Conservation (phyloP, 2,329 filamentous ascomycete species). For the Fusarium longipes region DNA sequence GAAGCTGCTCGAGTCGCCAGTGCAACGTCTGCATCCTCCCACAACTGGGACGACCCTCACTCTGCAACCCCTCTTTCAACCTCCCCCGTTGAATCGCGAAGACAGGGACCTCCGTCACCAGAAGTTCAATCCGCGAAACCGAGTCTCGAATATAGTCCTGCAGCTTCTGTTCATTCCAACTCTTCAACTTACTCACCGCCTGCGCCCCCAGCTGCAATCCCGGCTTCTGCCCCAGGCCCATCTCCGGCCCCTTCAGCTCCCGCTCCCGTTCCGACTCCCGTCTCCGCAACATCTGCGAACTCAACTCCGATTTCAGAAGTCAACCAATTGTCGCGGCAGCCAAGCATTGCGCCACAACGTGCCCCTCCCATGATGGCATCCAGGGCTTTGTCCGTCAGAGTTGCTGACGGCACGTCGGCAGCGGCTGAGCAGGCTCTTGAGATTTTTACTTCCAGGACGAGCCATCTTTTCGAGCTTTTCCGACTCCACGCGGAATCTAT, state of each 20-base stretch:
- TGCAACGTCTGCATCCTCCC: constrained; percentile 49
- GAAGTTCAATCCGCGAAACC: constrained; percentile 43
- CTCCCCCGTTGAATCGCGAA: constrained; percentile 44
- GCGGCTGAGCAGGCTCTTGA: constrained; percentile 74
- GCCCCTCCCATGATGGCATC: constrained; percentile 47
- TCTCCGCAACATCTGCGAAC: background rate
- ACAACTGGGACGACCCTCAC: constrained; percentile 50
- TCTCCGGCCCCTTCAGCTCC: constrained; percentile 3
- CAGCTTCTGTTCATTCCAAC: constrained; percentile 53
- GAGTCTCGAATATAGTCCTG: constrained; percentile 56
- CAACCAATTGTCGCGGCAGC: constrained; percentile 40
- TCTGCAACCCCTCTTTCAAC: constrained; percentile 40
- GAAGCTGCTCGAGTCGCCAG: constrained; percentile 57
- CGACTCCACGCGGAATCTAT: constrained; percentile 79
- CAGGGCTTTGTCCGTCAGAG: constrained; percentile 52
- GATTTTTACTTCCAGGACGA: constrained; percentile 76
- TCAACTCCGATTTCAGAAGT: constrained; percentile 29
- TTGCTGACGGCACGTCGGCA: constrained; percentile 56
- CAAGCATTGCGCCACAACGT: constrained; percentile 43
- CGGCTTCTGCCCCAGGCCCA: constrained; percentile 7
- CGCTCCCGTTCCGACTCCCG: constrained; percentile 2
- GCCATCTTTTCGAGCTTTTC: constrained; percentile 81
- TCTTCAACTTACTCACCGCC: constrained; percentile 47
- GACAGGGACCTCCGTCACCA: constrained; percentile 44
- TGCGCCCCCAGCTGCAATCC: constrained; percentile 22